These are phyloP conservation scores for Mercurialis annua DNA, from an alignment of 345 rosid species.

Conservation along the genomic window DNA sequence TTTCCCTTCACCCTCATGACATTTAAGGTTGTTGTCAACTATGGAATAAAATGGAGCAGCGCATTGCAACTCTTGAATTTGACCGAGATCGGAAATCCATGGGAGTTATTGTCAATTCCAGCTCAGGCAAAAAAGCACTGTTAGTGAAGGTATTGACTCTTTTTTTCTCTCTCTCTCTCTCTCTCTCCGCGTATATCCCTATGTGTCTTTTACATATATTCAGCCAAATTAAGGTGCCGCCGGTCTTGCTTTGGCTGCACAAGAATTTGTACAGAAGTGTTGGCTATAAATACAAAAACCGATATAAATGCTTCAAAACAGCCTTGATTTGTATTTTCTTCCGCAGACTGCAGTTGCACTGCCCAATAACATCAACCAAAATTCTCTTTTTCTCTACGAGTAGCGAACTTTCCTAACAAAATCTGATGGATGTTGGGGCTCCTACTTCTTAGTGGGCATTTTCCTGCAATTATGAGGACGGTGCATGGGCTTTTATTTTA, in stretches of 20 bases:
- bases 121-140: slow-evolving; percentile 60
- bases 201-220: too few relatives aligned
- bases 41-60: slow-evolving; percentile 67
- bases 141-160: slow-evolving; percentile 67
- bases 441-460: background rate
- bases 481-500: too few relatives aligned
- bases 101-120: slow-evolving; percentile 92
- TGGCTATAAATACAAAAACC: background rate
- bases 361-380: too few relatives aligned
- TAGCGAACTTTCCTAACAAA: background rate
- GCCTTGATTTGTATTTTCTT: background rate
- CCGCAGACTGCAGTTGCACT: background rate
- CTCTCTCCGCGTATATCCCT: background rate
- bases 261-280: too few relatives aligned
- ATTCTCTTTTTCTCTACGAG: background rate
- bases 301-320: background rate
- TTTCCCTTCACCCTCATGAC: background rate
- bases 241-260: too few relatives aligned
- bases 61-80: slow-evolving; percentile 94
- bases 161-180: background rate
- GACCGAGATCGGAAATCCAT: slow-evolving; percentile 90
- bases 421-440: background rate
- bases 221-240: too few relatives aligned
- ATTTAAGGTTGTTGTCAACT: slow-evolving; percentile 57
- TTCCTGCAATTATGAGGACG: background rate